These are phyloP conservation scores for Limnanthes douglasii DNA, from an alignment of 345 rosid genomes.

Conservation along the genomic window DNA sequence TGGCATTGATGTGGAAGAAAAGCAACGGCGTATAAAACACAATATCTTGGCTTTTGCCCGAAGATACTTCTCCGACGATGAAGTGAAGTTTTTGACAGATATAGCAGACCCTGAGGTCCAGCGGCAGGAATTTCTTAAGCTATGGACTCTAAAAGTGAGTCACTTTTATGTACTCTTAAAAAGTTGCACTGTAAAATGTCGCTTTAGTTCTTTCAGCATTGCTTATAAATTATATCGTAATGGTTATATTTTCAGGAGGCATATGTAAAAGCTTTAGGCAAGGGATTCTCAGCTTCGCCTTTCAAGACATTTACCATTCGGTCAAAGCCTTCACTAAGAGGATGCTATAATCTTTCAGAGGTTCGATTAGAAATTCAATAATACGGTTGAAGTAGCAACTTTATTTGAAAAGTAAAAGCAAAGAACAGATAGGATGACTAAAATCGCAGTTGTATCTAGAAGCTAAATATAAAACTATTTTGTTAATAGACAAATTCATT, in stretches of 20 bases:
- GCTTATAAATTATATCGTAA: constrained; percentile 5
- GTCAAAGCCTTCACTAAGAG: constrained; percentile 8
- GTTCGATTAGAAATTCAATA: constrained; percentile 14
- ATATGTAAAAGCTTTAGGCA: constrained; percentile 78
- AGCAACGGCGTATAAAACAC: constrained; percentile 38
- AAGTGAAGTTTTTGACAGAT: constrained; percentile 37
- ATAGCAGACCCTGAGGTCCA: constrained; percentile 47
- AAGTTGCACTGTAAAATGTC: no score
- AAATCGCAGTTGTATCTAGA: no score
- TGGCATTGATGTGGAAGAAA: constrained; percentile 83
- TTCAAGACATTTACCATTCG: constrained; percentile 66
- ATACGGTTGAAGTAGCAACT: background rate
- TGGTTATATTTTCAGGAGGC: constrained; percentile 44
- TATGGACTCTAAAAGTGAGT: constrained; percentile 92
- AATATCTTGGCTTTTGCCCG: constrained; percentile 36
- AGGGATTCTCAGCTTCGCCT: constrained; percentile 71
- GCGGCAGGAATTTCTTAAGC: constrained; percentile 52
- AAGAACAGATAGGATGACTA: no score
- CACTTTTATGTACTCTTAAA: no score
- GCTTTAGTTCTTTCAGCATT: no score
- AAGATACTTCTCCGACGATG: constrained; percentile 46
- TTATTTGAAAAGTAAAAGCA: no score
- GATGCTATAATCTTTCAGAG: constrained; percentile 18
- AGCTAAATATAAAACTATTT: background rate
- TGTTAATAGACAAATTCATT: background rate